Evolutionary conservation across 2,329 filamentous ascomycete genomes (phyloP).

Genomic region (Fusarium sp.): DNA sequence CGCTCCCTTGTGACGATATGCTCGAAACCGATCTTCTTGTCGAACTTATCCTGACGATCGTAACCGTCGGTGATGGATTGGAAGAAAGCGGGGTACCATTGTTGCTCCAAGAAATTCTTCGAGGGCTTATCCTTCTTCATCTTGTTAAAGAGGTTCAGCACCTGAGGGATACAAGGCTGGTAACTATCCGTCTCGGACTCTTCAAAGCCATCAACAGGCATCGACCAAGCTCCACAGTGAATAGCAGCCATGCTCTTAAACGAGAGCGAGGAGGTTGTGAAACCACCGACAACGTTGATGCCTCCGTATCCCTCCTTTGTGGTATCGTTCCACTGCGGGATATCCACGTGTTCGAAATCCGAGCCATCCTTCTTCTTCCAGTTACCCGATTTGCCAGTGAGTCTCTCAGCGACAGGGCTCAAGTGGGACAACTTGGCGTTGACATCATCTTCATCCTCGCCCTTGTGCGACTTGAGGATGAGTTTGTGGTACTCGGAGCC

Average conservation of each 20-base stretch:
- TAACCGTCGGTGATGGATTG: slow-evolving; percentile 54
- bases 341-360: slow-evolving; percentile 43
- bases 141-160: slow-evolving; percentile 51
- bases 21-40: slow-evolving; percentile 50
- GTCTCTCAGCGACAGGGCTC: slow-evolving; percentile 38
- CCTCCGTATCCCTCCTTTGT: slow-evolving; percentile 51
- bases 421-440: slow-evolving; percentile 43
- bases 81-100: slow-evolving; percentile 53
- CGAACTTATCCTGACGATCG: slow-evolving; percentile 52
- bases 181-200: slow-evolving; percentile 58
- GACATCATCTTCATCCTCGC: slow-evolving; percentile 43
- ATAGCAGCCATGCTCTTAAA: slow-evolving; percentile 59
- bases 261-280: slow-evolving; percentile 58
- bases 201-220: slow-evolving; percentile 56
- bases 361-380: slow-evolving; percentile 45
- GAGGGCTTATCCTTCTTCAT: slow-evolving; percentile 39
- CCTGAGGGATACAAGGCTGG: slow-evolving; percentile 59
- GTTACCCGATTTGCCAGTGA: slow-evolving; percentile 39
- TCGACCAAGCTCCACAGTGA: slow-evolving; percentile 57
- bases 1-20: slow-evolving; percentile 48
- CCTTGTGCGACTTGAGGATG: slow-evolving; percentile 49
- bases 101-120: slow-evolving; percentile 45
- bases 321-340: slow-evolving; percentile 46
- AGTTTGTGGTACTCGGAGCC: slow-evolving; percentile 55
- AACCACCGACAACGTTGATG: slow-evolving; percentile 56